Evolutionary conservation across 192 early-diverging fungal genomes (phyloP), one percentile per base, ranked within the genome.

Genomic region (Cladochytrium replicatum): DNA sequence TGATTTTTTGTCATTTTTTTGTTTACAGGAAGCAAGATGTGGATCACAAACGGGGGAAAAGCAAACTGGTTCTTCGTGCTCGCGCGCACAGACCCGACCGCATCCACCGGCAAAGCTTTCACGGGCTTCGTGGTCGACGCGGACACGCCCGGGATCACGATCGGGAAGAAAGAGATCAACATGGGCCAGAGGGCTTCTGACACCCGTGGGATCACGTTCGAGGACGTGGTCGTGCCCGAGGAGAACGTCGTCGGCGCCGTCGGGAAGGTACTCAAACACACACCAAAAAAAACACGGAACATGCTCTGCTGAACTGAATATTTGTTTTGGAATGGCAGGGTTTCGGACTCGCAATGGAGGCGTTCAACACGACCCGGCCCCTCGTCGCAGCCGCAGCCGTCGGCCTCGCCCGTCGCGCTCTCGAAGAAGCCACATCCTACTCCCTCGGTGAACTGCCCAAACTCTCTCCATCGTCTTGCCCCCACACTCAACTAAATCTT

Each of bases 11-110:
- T n/a, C n/a, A n/a, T n/a, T n/a, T n/a, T n/a, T n/a, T n/a, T n/a
- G n/a, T n/a, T n/a, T n/a, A 88, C 85, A 55, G 90, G 91, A 24
- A 78, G 83, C 55, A 97, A 97, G 75, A 93, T 93, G 91, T 97
- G 90, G 90, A 97, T 97, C 62, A 97, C 93, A 43, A 97, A 97
- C 58, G 86, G 85, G 50, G 89, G 88, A 21, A 80, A 93, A 58
- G 93, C 93, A 49, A 91, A 97, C 80, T 97, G 91, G 91, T 93
- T 78, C 84, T 97, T 93, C 69, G 79, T 93, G 23, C 70, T 97
- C 32, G 93, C 93, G 43, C 80, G 82, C 56, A 92, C 90, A 24
- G 89, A 93, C 63, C 65, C 82, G 7, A 75, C 55, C 11, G 87
- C 86, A 43, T 74, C 52, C 22, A 69, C n/a, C 11, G 19, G 83